A percentile compares a stretch with the other conserved stretches of the same genome.
Evolutionary conservation across 1,284 basidiomycete species (phyloP).

Genomic region (Lentinula novae-zelandiae): DNA sequence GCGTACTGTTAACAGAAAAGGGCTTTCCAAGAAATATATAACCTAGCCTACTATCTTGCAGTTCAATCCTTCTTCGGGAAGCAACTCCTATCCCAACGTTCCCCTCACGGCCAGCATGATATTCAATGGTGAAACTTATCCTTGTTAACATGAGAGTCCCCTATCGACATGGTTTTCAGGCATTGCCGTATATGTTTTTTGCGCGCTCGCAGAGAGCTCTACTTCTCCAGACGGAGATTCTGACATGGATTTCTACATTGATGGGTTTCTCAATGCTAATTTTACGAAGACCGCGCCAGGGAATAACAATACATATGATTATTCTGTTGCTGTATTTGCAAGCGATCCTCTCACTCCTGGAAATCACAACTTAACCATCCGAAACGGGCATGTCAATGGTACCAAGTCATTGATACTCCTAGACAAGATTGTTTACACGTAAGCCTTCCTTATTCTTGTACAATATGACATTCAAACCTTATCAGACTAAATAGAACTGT

Average conservation of each 20-base stretch:
- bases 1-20: not conserved
- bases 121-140: slow-evolving; percentile 1
- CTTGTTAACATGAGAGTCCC: not conserved
- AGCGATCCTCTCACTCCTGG: slow-evolving; percentile 17
- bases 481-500: not conserved
- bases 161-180: slow-evolving; percentile 16
- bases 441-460: not conserved
- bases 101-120: slow-evolving; percentile 5
- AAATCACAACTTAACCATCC: not conserved
- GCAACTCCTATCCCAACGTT: not conserved
- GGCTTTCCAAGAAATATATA: not conserved
- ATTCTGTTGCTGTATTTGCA: slow-evolving; percentile 28
- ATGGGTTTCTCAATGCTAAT: slow-evolving; percentile 25
- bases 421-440: slow-evolving; percentile 9
- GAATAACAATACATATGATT: slow-evolving; percentile 21
- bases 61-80: slow-evolving; percentile 6
- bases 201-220: slow-evolving; percentile 23
- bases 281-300: slow-evolving; percentile 22
- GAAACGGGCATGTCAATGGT: slow-evolving; percentile 9
- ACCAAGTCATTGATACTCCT: not conserved
- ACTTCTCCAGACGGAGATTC: slow-evolving; percentile 21
- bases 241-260: slow-evolving; percentile 34
- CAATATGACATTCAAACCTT: not conserved
- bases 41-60: not conserved
- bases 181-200: slow-evolving; percentile 29